Conservation (phyloP, 805 yeast genomes). For the Metschnikowia orientalis region DNA sequence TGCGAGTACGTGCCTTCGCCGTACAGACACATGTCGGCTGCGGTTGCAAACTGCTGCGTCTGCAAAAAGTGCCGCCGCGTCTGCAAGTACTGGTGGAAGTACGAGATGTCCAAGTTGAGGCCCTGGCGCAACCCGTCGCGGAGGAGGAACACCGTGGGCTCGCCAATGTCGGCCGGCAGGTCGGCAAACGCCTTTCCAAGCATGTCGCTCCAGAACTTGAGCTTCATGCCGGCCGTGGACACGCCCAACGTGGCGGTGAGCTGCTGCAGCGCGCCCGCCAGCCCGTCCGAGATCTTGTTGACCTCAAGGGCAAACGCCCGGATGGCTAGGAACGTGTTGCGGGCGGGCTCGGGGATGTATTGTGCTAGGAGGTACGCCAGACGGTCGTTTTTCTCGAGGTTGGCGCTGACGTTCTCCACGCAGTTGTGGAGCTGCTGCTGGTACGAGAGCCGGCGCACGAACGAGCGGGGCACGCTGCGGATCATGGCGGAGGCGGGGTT, state of each 20-base stretch:
- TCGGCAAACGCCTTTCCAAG: conserved; percentile 43
- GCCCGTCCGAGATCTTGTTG: conserved; percentile 41
- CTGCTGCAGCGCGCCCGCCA: conserved; percentile 28
- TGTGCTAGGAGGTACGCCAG: conserved; percentile 64
- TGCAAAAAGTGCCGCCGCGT: conserved; percentile 53
- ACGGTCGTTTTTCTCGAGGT: conserved; percentile 49
- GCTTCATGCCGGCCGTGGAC: conserved; percentile 48
- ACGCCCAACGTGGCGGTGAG: conserved; percentile 30
- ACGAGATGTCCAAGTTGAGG: conserved; percentile 47
- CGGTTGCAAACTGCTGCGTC: conserved; percentile 41
- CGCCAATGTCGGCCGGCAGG: conserved; percentile 40
- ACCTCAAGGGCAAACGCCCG: conserved; percentile 64
- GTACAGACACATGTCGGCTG: conserved; percentile 61
- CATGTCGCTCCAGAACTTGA: conserved; percentile 71
- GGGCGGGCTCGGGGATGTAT: conserved; percentile 61
- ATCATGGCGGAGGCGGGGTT: too few species aligned
- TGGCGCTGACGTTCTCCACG: conserved; percentile 43
- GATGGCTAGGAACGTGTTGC: conserved; percentile 60
- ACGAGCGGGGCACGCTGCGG: too few species aligned
- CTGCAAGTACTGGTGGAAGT: conserved; percentile 56
- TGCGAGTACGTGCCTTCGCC: conserved; percentile 82
- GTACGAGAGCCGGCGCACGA: conserved; percentile 8
- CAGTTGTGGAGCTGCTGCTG: conserved; percentile 26
- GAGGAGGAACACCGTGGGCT: conserved; percentile 61
- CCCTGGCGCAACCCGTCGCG: conserved; percentile 48